These are phyloP conservation scores for Talaromyces sp. DNA, from an alignment of 2,329 filamentous ascomycete species.

Conservation along the genomic window DNA sequence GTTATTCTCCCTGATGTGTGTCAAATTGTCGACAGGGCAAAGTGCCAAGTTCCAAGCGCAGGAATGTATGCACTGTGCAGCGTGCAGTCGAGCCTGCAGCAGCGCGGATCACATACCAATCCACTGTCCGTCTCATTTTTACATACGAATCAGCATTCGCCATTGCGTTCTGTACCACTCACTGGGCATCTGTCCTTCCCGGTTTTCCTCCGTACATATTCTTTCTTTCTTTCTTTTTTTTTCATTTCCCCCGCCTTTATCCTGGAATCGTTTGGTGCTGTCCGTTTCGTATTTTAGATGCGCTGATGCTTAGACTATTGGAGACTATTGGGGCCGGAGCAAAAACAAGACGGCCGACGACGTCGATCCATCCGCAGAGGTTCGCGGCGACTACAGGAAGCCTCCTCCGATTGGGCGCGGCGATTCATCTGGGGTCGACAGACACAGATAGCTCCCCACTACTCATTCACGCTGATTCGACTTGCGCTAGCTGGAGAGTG, in stretches of 20 bases:
- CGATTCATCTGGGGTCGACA: slow-evolving; percentile 5
- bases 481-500: neutral
- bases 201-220: neutral
- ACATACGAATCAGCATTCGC: neutral
- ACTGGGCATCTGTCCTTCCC: neutral
- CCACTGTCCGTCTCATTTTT: neutral
- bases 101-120: slow-evolving; percentile 1
- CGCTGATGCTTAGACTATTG: slow-evolving; percentile 11
- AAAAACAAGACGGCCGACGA: slow-evolving; percentile 6
- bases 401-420: slow-evolving; percentile 24
- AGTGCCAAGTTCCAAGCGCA: neutral
- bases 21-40: neutral
- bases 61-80: neutral
- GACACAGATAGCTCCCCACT: slow-evolving; percentile 13
- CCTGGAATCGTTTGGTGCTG: neutral
- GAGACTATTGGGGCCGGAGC: slow-evolving; percentile 10
- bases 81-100: neutral
- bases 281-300: neutral
- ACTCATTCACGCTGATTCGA: neutral
- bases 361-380: slow-evolving; percentile 8
- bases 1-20: neutral
- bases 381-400: neutral
- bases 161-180: neutral
- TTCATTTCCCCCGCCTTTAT: neutral
- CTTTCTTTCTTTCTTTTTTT: neutral